These are phyloP conservation scores for Lithohypha guttulata DNA, from an alignment of 2,329 filamentous ascomycete species.

Conservation along the genomic window DNA sequence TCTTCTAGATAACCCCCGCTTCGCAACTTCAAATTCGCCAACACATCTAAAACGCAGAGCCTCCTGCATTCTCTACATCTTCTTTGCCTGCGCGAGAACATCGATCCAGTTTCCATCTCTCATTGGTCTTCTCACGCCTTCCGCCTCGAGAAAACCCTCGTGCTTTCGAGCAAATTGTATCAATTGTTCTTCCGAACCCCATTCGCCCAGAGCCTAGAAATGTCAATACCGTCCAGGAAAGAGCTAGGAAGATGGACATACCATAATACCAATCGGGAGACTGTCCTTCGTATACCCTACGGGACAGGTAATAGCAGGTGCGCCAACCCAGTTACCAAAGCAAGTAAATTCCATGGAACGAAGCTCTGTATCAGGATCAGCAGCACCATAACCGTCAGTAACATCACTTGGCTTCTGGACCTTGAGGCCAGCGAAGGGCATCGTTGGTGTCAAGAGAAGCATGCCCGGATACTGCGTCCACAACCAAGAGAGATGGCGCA, in stretches of 20 bases:
- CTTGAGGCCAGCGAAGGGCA: constrained; percentile 65
- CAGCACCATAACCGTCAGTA: constrained; percentile 46
- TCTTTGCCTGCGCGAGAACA: constrained; percentile 29
- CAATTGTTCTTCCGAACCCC: constrained; percentile 42
- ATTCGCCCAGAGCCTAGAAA: constrained; percentile 39
- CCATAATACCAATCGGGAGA: constrained; percentile 45
- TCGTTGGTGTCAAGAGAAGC: constrained; percentile 68
- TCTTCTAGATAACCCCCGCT: too few relatives aligned
- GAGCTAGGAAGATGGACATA: constrained; percentile 9
- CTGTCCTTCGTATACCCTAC: constrained; percentile 54
- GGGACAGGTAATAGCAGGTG: constrained; percentile 63
- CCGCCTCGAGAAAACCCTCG: constrained; percentile 28
- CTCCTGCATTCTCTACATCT: background rate
- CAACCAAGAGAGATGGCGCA: constrained; percentile 64
- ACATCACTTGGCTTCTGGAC: constrained; percentile 54
- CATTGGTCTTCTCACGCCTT: constrained; percentile 26
- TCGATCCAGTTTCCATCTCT: constrained; percentile 37
- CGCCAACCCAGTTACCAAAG: constrained; percentile 71
- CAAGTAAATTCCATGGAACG: constrained; percentile 76
- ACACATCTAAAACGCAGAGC: too few relatives aligned
- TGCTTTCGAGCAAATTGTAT: constrained; percentile 39
- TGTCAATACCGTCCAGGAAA: constrained; percentile 4
- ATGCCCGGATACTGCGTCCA: constrained; percentile 63
- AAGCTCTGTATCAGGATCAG: constrained; percentile 62
- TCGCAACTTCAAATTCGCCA: too few relatives aligned